Evolutionary conservation across 495 filamentous ascomycete species (phyloP), one percentile per base, ranked within the genome.

Genomic region (Corynascus novoguineensis): DNA sequence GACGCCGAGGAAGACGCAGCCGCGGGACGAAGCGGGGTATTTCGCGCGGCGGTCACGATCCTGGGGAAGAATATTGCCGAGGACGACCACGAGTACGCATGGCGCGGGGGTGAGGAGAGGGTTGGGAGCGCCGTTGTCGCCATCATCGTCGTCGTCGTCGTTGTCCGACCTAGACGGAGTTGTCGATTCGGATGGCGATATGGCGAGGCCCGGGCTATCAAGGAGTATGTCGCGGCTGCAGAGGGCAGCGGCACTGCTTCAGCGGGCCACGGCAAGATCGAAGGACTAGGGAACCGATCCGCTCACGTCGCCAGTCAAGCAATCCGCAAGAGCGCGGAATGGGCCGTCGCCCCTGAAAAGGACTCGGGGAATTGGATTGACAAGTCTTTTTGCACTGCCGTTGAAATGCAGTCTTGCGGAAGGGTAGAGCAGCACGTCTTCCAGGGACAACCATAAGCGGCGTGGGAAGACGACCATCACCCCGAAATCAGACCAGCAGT

Each of bases 241-340:
- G 40, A 56, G 65, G 31, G 65, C 65, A 5, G 58, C 63, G 40
- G 58, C 55, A 6, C 38, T 68, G 22, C 54, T 68, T 4, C 60
- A 64, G n/a, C 53, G 62, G 17, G 48, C 54, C 53, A 38, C 55
- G 60, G 32, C 41, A 3, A 41, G 48, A 29, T 57, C 54, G 17
- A 55, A 54, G 58, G 55, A 53, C 49, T 63, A 65, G 60, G 52
- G 49, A 31, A 15, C 44, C 15, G 24, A 35, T 28, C 12, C 45
- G 17, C 40, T 49, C 1, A 24, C 6, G 45, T 40, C 49, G 48
- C 15, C 37, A 3, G 38, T 22, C 22, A 19, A 11, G 38, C 38
- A 19, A 11, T 7, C 24, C 15, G 19, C 1, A 21, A 7, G 40
- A 21, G 40, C 19, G 17, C 29, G 29, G 37, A 21, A 12, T 21